Percentiles rank a stretch among this genome's conserved stretches.
phyloP scores from a whole-genome alignment of 345 rosid genomes.

The Gossypium raimondii region DNA sequence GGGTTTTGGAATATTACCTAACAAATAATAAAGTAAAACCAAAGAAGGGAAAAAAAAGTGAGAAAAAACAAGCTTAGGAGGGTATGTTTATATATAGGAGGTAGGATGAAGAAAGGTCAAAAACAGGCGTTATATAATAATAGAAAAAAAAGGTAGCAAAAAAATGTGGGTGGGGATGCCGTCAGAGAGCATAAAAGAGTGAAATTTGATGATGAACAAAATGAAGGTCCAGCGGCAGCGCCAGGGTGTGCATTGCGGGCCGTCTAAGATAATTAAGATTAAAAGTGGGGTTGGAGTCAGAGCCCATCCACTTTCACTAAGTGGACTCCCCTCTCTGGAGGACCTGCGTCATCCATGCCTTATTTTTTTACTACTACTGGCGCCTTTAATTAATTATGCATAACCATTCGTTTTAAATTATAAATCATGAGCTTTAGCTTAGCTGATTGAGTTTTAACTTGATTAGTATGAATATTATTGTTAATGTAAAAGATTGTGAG shows the following conservation, averaged over 20 bases:
- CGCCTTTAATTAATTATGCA: not conserved
- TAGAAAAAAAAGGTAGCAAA: not conserved
- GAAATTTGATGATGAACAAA: not conserved
- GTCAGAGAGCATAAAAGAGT: constrained; percentile 7
- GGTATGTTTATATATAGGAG: not conserved
- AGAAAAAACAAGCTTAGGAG: not conserved
- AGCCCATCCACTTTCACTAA: not conserved
- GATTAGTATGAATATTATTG: no score
- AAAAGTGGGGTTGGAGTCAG: constrained; percentile 14
- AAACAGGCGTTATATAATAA: not conserved
- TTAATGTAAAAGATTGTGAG: fast-evolving
- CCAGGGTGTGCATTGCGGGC: not conserved
- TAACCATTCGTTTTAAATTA: no score
- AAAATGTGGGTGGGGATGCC: constrained; percentile 13
- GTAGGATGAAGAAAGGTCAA: not conserved
- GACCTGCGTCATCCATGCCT: not conserved
- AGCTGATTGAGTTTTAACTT: no score
- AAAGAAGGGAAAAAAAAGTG: not conserved
- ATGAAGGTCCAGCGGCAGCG: not conserved
- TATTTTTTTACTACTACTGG: not conserved
- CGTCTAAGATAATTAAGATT: not conserved
- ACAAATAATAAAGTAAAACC: not conserved
- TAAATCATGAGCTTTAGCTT: no score
- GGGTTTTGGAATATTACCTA: not conserved
- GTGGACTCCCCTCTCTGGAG: not conserved